Base-by-base conservation (phyloP, 2,329 filamentous ascomycete genomes). In the Fusarium illudens region DNA sequence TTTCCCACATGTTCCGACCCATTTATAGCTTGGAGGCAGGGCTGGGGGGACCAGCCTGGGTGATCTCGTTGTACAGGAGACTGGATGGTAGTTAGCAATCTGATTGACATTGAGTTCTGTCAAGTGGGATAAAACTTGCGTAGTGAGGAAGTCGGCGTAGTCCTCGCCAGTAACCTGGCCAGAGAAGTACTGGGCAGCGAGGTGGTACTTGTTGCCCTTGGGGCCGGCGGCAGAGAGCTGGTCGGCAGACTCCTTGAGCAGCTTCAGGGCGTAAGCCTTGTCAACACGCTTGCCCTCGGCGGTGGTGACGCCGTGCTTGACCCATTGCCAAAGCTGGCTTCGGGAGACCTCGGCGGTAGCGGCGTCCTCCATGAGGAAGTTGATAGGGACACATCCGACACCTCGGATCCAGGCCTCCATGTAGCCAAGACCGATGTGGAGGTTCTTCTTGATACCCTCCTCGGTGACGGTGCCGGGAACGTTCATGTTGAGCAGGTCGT, bases 361-460 rank as follows among this genome's bases (percentile, higher is more conserved):
- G 17, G 96, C 96, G 74, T 98, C 96, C 84, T 99, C 96, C 95
- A 98, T 98, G 58, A 98, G 86, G 79, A 91, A 97, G 86, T 98
- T 97, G 83, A 98, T 97, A 50, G 96, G 96, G 55, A 98, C 94
- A 75, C 96, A 99, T 60, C 96, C 96, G 20, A 98, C 87, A 32
- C 95, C 96, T 66, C 94, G 91, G 64, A 98, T 86, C 96, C 96
- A 99, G 65, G 93, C 96, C 83, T 99, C 96, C 95, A 98, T 99
- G 83, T 99, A 99, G 53, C 92, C 92, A 6, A 99, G 88, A 36
- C 95, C 96, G 71, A 99, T 98, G 83, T 94, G 95, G 70, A 99
- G 86, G 84, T 98, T 99, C 90, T 97, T 97, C 77, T 92, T 89
- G 83, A 99, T 97, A 60, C 96, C 96, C 6, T 90, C 93, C 80